phyloP scores from a whole-genome alignment of 805 yeast genomes.

The Candida ascalaphidarum region DNA sequence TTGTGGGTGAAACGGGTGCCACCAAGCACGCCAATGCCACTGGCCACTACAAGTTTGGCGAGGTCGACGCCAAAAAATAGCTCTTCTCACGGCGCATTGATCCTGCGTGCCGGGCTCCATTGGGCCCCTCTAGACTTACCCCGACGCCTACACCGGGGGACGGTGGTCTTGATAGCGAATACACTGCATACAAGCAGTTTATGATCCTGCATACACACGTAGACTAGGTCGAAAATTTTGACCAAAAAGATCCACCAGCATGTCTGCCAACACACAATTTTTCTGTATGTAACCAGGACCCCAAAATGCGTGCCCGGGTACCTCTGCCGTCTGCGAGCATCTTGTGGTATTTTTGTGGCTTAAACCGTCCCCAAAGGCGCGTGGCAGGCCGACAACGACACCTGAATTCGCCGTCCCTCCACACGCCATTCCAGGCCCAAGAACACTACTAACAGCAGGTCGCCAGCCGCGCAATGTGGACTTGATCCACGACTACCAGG shows the following conservation, averaged over 20 bases:
- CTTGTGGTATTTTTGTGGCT: too few relatives aligned
- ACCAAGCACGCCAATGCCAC: conserved; percentile 54
- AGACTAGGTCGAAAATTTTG: too few relatives aligned
- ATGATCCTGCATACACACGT: too few relatives aligned
- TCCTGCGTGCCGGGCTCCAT: too few relatives aligned
- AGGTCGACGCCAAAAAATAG: conserved; percentile 18
- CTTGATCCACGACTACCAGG: conserved; percentile 21
- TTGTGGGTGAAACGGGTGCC: conserved; percentile 60
- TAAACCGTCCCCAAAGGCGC: background rate
- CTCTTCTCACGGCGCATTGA: too few relatives aligned
- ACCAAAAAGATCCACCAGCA: conserved; percentile 3
- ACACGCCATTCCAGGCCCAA: background rate
- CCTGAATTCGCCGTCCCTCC: background rate
- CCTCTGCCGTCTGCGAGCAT: too few relatives aligned
- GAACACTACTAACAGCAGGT: conserved; percentile 14
- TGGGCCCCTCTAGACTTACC: too few relatives aligned
- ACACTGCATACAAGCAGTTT: too few relatives aligned
- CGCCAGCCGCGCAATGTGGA: conserved; percentile 19
- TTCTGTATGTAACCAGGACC: conserved; percentile 43
- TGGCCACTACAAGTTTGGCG: conserved; percentile 59
- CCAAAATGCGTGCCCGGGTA: conserved; percentile 43
- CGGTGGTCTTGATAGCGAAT: too few relatives aligned
- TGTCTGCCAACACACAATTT: conserved; percentile 30
- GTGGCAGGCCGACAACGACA: background rate
- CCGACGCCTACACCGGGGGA: too few relatives aligned